These are phyloP conservation scores for Fusarium buxicola DNA, from an alignment of 2,329 filamentous ascomycete genomes.

Conservation along the genomic window DNA sequence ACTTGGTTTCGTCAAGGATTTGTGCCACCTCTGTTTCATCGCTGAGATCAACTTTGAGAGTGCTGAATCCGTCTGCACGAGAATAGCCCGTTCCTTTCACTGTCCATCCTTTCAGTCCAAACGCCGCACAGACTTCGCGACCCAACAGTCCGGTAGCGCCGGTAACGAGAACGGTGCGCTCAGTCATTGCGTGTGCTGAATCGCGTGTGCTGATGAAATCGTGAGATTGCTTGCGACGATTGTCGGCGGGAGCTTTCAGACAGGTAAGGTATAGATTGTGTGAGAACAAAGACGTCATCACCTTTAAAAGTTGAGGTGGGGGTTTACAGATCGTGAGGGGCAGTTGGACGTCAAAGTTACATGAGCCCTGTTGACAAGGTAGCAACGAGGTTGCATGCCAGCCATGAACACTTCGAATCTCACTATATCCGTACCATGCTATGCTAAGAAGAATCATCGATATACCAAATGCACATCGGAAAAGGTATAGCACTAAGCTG, in stretches of 20 bases:
- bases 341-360: neutral
- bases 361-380: no score
- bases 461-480: no score
- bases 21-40: slow-evolving; percentile 60
- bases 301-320: slow-evolving; percentile 25
- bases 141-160: slow-evolving; percentile 88
- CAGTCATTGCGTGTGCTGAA: slow-evolving; percentile 19
- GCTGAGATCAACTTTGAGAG: slow-evolving; percentile 70
- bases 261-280: neutral
- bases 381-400: no score
- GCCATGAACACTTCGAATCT: no score
- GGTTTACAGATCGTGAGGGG: slow-evolving; percentile 25
- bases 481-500: no score
- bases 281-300: slow-evolving; percentile 27
- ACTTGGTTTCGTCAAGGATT: slow-evolving; percentile 67
- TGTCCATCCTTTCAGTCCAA: slow-evolving; percentile 71
- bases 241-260: neutral
- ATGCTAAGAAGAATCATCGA: no score
- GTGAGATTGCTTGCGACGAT: neutral
- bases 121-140: slow-evolving; percentile 78
- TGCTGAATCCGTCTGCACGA: slow-evolving; percentile 75
- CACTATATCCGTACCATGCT: no score
- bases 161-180: slow-evolving; percentile 75
- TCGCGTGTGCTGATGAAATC: neutral
- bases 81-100: slow-evolving; percentile 80